phyloP scores from a whole-genome alignment of 2,329 filamentous ascomycete genomes.

The Colletotrichum truncatum region DNA sequence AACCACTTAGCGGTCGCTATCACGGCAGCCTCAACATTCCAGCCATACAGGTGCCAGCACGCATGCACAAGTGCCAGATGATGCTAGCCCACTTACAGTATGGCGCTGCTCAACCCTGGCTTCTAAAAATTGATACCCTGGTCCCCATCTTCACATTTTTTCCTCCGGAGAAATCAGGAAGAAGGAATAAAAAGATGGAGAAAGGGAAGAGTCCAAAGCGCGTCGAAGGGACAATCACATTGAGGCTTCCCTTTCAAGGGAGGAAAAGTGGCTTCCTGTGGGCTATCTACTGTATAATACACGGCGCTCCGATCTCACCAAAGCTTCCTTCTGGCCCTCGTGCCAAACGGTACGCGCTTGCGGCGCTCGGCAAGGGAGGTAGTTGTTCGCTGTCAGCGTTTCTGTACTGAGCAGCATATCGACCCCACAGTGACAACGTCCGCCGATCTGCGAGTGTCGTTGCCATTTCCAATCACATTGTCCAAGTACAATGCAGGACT shows the following conservation, averaged over 20 bases:
- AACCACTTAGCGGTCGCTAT: constrained; percentile 11
- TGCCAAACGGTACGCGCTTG: constrained; percentile 6
- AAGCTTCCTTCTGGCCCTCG: constrained; percentile 13
- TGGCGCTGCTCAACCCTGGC: constrained; percentile 2
- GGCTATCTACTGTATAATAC: constrained; percentile 6
- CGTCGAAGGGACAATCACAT: not conserved
- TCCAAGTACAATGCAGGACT: not conserved
- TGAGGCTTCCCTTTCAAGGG: not conserved
- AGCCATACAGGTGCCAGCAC: constrained; percentile 20
- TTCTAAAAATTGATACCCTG: constrained; percentile 15
- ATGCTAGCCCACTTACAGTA: constrained; percentile 20
- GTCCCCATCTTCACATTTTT: constrained; percentile 9
- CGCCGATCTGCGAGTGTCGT: constrained; percentile 9
- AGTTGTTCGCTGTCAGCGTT: not conserved
- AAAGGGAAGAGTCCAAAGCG: not conserved
- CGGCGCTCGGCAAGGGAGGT: not conserved
- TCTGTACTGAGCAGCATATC: not conserved
- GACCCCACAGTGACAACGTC: not conserved
- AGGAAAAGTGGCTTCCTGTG: not conserved
- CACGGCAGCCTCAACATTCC: constrained; percentile 19
- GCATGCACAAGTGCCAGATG: constrained; percentile 3
- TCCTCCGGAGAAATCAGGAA: constrained; percentile 9
- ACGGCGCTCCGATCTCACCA: constrained; percentile 9
- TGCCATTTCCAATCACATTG: not conserved
- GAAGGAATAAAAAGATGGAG: not conserved